These are phyloP conservation scores for Periconia sp. DNA, from an alignment of 2,329 filamentous ascomycete genomes.

Conservation along the genomic window DNA sequence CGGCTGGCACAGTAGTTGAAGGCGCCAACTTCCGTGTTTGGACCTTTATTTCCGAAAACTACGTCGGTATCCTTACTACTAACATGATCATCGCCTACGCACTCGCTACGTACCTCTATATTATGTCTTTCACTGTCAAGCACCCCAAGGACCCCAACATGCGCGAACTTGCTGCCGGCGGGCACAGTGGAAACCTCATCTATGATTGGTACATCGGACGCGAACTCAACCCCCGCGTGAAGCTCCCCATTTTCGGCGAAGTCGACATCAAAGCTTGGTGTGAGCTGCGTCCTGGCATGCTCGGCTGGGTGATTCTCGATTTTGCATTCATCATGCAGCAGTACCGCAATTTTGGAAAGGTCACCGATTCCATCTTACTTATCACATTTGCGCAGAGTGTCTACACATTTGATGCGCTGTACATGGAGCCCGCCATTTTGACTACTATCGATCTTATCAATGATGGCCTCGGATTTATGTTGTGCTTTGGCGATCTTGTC, in stretches of 20 bases:
- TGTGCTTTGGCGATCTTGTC: conserved; percentile 87
- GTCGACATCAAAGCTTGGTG: conserved; percentile 90
- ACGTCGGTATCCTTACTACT: conserved; percentile 81
- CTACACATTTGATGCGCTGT: conserved; percentile 84
- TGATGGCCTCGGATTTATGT: conserved; percentile 95
- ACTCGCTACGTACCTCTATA: conserved; percentile 79
- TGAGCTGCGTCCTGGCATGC: conserved; percentile 89
- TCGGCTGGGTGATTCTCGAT: conserved; percentile 88
- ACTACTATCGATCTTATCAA: conserved; percentile 94
- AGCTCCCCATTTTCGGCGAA: conserved; percentile 78
- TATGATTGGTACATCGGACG: conserved; percentile 98
- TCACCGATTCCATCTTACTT: conserved; percentile 86
- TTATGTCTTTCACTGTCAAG: conserved; percentile 81
- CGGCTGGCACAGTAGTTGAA: conserved; percentile 75
- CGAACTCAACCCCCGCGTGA: conserved; percentile 88
- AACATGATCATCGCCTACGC: conserved; percentile 78
- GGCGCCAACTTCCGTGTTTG: conserved; percentile 86
- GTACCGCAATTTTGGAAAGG: conserved; percentile 80
- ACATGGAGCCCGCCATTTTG: conserved; percentile 86
- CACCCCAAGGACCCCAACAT: conserved; percentile 69
- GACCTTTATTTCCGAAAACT: conserved; percentile 93
- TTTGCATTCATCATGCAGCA: conserved; percentile 85
- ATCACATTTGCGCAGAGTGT: conserved; percentile 78
- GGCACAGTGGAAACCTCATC: conserved; percentile 80
- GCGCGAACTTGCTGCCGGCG: conserved; percentile 82